Base-by-base conservation (phyloP, 1,139 yeast species). In the Kurtzmaniella quercitrusa region DNA sequence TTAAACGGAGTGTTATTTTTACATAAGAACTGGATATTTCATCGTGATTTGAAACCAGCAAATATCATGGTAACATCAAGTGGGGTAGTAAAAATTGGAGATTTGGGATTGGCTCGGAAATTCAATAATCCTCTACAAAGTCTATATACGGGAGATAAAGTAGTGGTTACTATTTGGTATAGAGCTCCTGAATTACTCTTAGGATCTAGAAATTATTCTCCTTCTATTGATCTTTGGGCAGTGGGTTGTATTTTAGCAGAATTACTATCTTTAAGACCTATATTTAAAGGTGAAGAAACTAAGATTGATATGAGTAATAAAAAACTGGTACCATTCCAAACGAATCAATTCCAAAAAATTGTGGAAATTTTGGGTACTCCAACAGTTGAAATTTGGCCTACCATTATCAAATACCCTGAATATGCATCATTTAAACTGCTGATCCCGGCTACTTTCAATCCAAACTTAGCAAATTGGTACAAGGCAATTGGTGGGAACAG, bases 131-230 rank as follows among this genome's bases (percentile, higher is more conserved):
- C 96, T 11, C 63, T 93, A 36, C 98, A 93, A 58, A 83, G 95
- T 38, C 70, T 94, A 23, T 93, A 87, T 57, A 79, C 94, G 10
- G 98, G 98, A 27, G 98, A 93, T 63, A 93, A 93, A 64, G 97
- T 94, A 16, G 98, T 93, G 43, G 98, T 93, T 9, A 93, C 98
- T 0, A 93, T 93, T 48, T 93, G 98, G 98, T 93, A 93, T 62
- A 75, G 98, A 51, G 97, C 98, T 0, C 98, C 98, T 0, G 98
- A 93, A 60, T 69, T 93, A 39, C 68, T 93, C 36, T 66, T 93
- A 34, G 98, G 98, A 0, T 90, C 96, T 1, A 70, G 96, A 41
- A 96, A 93, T 65, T 93, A 93, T 59, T 86, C 97, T 0, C 96
- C 98, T 0, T 93, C 98, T 0, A 85, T 93, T 39, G 98, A 93